phyloP scores from a whole-genome alignment of 2,329 filamentous ascomycete species.

The Tolypocladium paradoxum region DNA sequence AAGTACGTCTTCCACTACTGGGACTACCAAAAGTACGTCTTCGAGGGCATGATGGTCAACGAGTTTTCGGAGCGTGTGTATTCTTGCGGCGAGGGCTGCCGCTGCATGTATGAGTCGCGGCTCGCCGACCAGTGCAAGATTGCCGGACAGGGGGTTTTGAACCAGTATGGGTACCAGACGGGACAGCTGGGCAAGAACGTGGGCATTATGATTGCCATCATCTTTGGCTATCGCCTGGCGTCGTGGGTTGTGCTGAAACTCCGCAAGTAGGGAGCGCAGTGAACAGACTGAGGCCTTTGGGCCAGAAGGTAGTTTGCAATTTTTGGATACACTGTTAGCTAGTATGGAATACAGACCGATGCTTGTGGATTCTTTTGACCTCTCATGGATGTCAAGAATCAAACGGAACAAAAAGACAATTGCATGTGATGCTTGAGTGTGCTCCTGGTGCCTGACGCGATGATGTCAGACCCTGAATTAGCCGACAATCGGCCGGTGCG shows the following conservation, averaged over 20 bases:
- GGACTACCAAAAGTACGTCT: slow-evolving; percentile 79
- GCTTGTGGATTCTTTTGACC: too few species aligned
- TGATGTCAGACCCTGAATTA: not conserved
- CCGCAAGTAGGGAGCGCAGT: slow-evolving; percentile 5
- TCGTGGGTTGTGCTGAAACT: slow-evolving; percentile 50
- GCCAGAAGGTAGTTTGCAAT: too few species aligned
- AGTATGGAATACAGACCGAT: too few species aligned
- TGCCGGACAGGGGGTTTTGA: slow-evolving; percentile 57
- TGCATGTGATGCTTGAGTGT: too few species aligned
- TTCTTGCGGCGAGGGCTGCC: slow-evolving; percentile 32
- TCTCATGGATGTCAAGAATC: too few species aligned
- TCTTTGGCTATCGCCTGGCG: slow-evolving; percentile 44
- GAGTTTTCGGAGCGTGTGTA: slow-evolving; percentile 62
- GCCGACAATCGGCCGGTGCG: not conserved
- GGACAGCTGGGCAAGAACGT: slow-evolving; percentile 65
- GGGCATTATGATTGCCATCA: slow-evolving; percentile 68
- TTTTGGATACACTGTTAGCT: too few species aligned
- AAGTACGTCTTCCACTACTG: slow-evolving; percentile 83
- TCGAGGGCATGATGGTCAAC: slow-evolving; percentile 89
- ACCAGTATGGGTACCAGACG: slow-evolving; percentile 57
- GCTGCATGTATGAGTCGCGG: slow-evolving; percentile 61
- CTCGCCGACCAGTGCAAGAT: slow-evolving; percentile 50
- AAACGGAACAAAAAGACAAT: too few species aligned
- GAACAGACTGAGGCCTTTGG: too few species aligned
- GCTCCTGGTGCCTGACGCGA: not conserved